Evolutionary conservation across 192 early-diverging fungal genomes (phyloP).

Genomic region (Gigaspora rosea): DNA sequence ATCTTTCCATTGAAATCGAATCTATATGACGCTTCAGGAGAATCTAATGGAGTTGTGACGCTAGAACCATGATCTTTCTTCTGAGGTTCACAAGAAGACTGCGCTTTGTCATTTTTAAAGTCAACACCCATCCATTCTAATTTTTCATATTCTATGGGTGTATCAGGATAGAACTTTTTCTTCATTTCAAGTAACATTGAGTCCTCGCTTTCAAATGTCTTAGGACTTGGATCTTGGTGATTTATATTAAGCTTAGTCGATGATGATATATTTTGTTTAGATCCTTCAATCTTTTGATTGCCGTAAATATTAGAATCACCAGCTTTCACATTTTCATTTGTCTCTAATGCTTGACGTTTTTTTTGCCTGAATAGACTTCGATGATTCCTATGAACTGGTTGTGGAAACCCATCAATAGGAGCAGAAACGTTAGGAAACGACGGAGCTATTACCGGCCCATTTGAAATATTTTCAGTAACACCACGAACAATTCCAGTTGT

Average conservation of each 20-base stretch:
- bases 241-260: not conserved
- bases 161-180: conserved; percentile 55
- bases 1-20: conserved; percentile 83
- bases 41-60: conserved; percentile 49
- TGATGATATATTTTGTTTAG: too few species aligned
- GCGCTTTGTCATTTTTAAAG: conserved; percentile 26
- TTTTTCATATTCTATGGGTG: conserved; percentile 63
- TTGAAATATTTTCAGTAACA: not conserved
- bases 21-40: conserved; percentile 56
- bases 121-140: conserved; percentile 65
- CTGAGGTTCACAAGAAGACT: conserved; percentile 40
- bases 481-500: not conserved
- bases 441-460: not conserved
- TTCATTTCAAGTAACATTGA: conserved; percentile 44
- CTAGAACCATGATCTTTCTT: conserved; percentile 47
- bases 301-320: conserved; percentile 29
- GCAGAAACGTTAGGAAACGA: not conserved
- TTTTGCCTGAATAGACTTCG: conserved; percentile 34
- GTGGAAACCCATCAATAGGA: conserved; percentile 37
- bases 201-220: conserved; percentile 31
- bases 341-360: not conserved
- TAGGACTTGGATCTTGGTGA: conserved; percentile 24
- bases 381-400: conserved; percentile 43
- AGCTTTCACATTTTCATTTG: conserved; percentile 28
- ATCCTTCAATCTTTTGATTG: conserved; percentile 9